Base-by-base conservation (phyloP, 495 filamentous ascomycete species). In the Xylaria sp. region DNA sequence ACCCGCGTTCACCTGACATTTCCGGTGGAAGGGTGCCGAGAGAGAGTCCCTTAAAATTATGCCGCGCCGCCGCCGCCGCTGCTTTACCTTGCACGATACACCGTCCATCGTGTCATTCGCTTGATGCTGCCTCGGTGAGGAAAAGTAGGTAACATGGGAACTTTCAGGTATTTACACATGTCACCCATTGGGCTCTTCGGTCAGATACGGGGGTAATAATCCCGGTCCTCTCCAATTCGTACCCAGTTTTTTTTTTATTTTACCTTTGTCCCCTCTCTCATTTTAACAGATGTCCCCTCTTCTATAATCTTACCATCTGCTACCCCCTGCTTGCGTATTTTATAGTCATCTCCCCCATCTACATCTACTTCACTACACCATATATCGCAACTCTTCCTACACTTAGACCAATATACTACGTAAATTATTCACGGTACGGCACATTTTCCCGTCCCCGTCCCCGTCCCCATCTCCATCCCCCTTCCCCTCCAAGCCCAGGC, bases 91-190 rank as follows among this genome's bases (percentile, higher is more conserved):
- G 52, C 43, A 48, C 44, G 52, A 31, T 35, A 41, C 53, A 15
- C 40, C 53, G 40, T 43, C 37, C 43, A 61, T 69, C 57, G 43
- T 62, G 14, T 61, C 67, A 69, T 33, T 68, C 67, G 67, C 67
- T 69, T 62, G 67, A 40, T 61, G 52, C 59, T 63, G n/a, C 59
- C 68, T 70, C 68, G 68, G 68, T 70, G 68, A 70, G 61, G 68
- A 62, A 21, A 62, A 44, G 59, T 63, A 70, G 68, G 59, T 62
- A 53, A 55, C 64, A 55, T 55, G 64, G 64, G 48, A 29, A 17
- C 29, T 21, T 55, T 43, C 21, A 21, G 55, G 33, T 41, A 55
- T 52, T 66, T 35, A 46, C 48, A 19, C 64, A 55, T 67, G 64
- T 29, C n/a, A n/a, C n/a, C 12, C 29, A 37, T 66, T 66, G 63